Percentiles rank a stretch among this genome's conserved stretches.
Evolutionary conservation across 2,329 filamentous ascomycete genomes (phyloP).

Genomic region (Aspergillus floridensis): DNA sequence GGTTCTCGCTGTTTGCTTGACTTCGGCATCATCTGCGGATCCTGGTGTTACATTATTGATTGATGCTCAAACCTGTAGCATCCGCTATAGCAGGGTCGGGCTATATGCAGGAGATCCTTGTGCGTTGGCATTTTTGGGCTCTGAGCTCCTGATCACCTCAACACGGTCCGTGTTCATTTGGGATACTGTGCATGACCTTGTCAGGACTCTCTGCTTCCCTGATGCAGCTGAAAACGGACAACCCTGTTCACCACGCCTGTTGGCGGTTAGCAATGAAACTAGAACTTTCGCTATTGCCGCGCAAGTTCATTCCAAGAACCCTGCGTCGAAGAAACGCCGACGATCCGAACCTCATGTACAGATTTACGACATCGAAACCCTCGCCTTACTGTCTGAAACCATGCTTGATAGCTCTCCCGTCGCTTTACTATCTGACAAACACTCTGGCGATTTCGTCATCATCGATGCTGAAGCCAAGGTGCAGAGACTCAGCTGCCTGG

Average conservation of each 20-base stretch:
- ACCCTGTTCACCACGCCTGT: slow-evolving; percentile 26
- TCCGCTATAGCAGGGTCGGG: slow-evolving; percentile 66
- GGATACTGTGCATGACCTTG: slow-evolving; percentile 76
- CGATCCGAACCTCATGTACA: slow-evolving; percentile 50
- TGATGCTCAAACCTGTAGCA: slow-evolving; percentile 65
- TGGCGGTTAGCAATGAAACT: slow-evolving; percentile 68
- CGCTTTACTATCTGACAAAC: slow-evolving; percentile 63
- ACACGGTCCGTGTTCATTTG: slow-evolving; percentile 69
- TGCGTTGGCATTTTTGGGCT: slow-evolving; percentile 68
- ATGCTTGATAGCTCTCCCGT: slow-evolving; percentile 59
- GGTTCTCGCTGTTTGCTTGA: slow-evolving; percentile 63
- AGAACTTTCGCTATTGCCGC: slow-evolving; percentile 66
- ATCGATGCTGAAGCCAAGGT: slow-evolving; percentile 75
- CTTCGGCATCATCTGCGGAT: slow-evolving; percentile 44
- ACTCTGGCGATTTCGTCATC: slow-evolving; percentile 69
- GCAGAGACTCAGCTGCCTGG: slow-evolving; percentile 43
- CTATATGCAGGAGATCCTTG: slow-evolving; percentile 65
- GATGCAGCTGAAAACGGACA: slow-evolving; percentile 19
- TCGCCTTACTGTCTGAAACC: slow-evolving; percentile 58
- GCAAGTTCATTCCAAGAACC: slow-evolving; percentile 14
- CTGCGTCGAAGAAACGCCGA: slow-evolving; percentile 46
- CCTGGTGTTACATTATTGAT: slow-evolving; percentile 70
- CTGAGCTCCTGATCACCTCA: slow-evolving; percentile 72
- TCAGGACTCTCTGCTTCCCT: slow-evolving; percentile 65
- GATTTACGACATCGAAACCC: slow-evolving; percentile 64